Conservation (phyloP, 169 alveolate genomes). For the Theileria equi region DNA sequence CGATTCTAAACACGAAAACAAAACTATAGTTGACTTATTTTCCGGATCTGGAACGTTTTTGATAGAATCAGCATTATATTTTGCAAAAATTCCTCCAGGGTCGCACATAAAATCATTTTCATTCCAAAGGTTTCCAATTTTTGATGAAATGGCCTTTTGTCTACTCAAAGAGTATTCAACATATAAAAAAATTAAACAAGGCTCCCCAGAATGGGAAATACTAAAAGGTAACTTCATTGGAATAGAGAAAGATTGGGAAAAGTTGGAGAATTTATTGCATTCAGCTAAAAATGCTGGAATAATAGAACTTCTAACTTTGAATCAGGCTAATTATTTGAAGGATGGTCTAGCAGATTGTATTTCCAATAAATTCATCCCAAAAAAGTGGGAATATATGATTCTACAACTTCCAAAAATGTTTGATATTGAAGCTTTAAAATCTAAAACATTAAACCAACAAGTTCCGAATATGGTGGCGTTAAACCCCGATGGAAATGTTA, state of each 20-base stretch:
- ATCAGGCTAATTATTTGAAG: conserved; percentile 45
- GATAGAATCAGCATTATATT: conserved; percentile 50
- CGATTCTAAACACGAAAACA: too few relatives aligned
- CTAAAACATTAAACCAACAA: neutral
- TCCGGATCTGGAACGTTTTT: conserved; percentile 48
- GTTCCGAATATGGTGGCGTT: neutral
- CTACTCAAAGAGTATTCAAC: conserved; percentile 8
- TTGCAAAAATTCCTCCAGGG: conserved; percentile 52
- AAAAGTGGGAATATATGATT: conserved; percentile 28
- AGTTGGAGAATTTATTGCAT: conserved; percentile 36
- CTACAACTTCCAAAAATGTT: conserved; percentile 47
- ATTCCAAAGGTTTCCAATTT: conserved; percentile 9
- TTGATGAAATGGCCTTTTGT: conserved; percentile 12
- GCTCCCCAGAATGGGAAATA: conserved; percentile 8
- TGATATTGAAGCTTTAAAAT: too few relatives aligned
- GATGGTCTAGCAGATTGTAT: conserved; percentile 29
- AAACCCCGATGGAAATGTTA: neutral
- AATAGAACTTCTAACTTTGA: conserved; percentile 18
- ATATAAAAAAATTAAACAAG: neutral
- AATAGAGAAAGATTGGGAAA: conserved; percentile 56
- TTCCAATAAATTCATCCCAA: neutral
- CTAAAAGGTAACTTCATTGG: conserved; percentile 36
- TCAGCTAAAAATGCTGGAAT: conserved; percentile 62
- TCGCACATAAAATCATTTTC: conserved; percentile 1
- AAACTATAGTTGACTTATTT: conserved; percentile 39